Evolutionary conservation across 2,329 filamentous ascomycete species (phyloP), one percentile per base, ranked within the genome.

Genomic region (Cadophora luteo-olivacea): DNA sequence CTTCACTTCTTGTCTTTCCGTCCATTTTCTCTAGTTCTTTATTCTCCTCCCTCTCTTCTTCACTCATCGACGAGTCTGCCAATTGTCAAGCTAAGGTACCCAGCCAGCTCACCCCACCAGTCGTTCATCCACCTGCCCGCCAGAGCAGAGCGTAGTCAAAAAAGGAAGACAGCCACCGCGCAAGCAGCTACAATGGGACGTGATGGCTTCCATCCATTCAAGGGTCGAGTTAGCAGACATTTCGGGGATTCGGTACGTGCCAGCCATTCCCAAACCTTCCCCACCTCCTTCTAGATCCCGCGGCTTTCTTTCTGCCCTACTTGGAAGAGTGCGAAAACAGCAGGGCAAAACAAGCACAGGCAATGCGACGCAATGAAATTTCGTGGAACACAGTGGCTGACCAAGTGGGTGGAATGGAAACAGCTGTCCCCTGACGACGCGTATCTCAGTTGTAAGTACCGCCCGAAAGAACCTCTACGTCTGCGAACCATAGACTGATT

Each of bases 401-500:
- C 69, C 24, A 73, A 65, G 67, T 60, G 65, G 36, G 29, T 70
- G 55, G 63, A 68, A 61, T 64, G 65, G 49, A 66, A 67, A 72
- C 69, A 85, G 83, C 75, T 88, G 71, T 81, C 82, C 64, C 89
- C 89, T 16, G 89, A 92, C 72, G 89, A 91, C 80, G 86, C 88
- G 45, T 92, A 91, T 79, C 81, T 92, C 70, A 90, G 87, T 77
- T 92, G 90, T 91, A 79, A 86, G 88, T 78, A 52, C 32, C 29
- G 16, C 48, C 19, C 12, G 8, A 24, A 11, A 11, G 4, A n/a
- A 38, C 4, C 14, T 55, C 29, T 32, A 33, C 19, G n/a, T 61
- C 22, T 33, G 25, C 22, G 41, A 61, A 45, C 54, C 32, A n/a
- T 36, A 33, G 36, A 24, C 52, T 70, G 64, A 74, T 69, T 71